Conservation (phyloP, 2,329 filamentous ascomycete species). For the Colletotrichum tanaceti region DNA sequence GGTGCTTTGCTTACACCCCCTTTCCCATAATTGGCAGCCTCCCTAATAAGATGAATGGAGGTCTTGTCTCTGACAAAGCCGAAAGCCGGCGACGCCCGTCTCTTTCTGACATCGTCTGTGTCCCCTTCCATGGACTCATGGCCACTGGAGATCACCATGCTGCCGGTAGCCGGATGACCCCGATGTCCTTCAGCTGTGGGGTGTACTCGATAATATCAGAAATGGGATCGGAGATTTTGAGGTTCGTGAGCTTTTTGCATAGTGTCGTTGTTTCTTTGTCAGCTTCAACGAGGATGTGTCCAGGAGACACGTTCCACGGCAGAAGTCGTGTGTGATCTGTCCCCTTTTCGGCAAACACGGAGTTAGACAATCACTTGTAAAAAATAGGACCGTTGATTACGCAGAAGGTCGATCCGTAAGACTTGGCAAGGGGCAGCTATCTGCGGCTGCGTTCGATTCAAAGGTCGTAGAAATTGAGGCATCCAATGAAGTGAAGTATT, state of each 20-base stretch:
- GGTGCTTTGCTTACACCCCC: background rate
- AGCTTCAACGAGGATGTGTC: background rate
- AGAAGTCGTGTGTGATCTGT: too few relatives aligned
- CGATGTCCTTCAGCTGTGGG: conserved; percentile 54
- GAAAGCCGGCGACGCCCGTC: too few relatives aligned
- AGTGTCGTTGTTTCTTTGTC: conserved; percentile 44
- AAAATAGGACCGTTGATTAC: conserved; percentile 49
- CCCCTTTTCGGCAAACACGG: background rate
- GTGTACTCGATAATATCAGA: conserved; percentile 55
- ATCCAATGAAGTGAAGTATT: background rate
- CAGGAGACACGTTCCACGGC: too few relatives aligned
- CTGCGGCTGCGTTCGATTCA: too few relatives aligned
- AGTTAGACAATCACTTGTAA: conserved; percentile 47
- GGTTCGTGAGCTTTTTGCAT: conserved; percentile 53
- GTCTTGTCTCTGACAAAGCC: too few relatives aligned
- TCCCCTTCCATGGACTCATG: background rate
- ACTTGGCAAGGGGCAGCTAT: too few relatives aligned
- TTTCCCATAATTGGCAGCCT: background rate
- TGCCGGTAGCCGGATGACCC: conserved; percentile 54
- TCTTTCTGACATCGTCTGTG: too few relatives aligned
- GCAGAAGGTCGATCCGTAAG: too few relatives aligned
- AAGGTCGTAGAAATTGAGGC: background rate
- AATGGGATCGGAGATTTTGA: conserved; percentile 54
- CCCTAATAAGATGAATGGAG: too few relatives aligned
- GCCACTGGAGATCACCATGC: conserved; percentile 43